phyloP scores from a whole-genome alignment of 1,284 basidiomycete species.

The Ganoderma meredithae region DNA sequence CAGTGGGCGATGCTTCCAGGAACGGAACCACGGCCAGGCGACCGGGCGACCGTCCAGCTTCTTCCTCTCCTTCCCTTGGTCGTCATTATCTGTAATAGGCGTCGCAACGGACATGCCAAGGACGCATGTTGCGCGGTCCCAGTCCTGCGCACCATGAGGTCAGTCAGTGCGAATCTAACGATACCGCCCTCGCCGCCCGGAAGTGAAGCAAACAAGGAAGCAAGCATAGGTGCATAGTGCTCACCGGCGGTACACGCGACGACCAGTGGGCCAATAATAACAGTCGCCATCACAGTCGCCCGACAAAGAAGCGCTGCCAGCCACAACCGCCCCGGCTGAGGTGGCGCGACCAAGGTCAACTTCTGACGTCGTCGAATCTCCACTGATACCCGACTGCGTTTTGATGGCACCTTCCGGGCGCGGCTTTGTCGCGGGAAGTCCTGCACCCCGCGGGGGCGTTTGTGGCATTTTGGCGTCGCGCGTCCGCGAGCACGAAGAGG shows the following conservation, averaged over 20 bases:
- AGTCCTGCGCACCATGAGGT: background rate
- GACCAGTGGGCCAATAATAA: background rate
- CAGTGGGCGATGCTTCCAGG: background rate
- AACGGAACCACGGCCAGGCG: background rate
- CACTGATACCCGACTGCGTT: background rate
- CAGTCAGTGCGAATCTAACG: background rate
- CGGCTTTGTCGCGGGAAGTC: background rate
- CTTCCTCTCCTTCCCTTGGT: background rate
- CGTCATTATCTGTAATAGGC: background rate
- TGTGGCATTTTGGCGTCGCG: background rate
- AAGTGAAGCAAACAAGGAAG: background rate
- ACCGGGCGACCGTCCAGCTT: background rate
- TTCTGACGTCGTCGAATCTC: constrained; percentile 2
- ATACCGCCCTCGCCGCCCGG: background rate
- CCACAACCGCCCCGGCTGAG: background rate
- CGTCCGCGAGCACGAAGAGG: background rate
- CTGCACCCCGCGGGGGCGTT: background rate
- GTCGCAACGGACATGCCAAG: background rate
- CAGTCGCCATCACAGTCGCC: background rate
- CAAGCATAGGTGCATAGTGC: background rate
- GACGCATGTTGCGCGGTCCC: background rate
- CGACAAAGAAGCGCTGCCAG: background rate
- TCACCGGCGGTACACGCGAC: background rate
- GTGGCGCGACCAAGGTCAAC: background rate
- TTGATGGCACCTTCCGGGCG: background rate